phyloP scores from a whole-genome alignment of 75 land plant genomes.

The Larix kaempferi region DNA sequence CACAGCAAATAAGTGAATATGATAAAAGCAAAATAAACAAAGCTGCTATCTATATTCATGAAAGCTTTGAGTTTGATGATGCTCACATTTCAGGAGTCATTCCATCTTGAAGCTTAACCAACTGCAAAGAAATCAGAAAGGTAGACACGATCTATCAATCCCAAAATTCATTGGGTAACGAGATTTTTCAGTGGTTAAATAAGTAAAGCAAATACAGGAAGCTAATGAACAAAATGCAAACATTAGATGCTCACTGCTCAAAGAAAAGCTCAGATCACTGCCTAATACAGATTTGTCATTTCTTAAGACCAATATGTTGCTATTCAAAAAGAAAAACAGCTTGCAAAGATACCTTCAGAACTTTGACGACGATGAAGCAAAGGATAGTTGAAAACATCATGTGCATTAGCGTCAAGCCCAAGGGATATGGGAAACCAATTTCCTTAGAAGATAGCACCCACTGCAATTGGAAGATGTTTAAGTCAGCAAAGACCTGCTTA shows the following conservation, averaged over 20 bases:
- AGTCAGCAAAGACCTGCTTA: not conserved
- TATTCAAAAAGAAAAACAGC: not conserved
- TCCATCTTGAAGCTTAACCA: constrained; percentile 73
- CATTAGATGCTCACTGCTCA: too few relatives aligned
- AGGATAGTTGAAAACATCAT: constrained; percentile 93
- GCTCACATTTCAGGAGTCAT: constrained; percentile 89
- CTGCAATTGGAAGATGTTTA: constrained; percentile 37
- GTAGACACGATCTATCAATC: constrained; percentile 10
- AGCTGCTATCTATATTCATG: not conserved
- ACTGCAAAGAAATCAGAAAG: constrained; percentile 31
- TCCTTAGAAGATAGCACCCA: constrained; percentile 93
- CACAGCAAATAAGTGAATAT: not conserved
- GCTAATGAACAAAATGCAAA: not conserved
- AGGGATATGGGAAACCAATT: constrained; percentile 92
- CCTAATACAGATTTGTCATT: constrained; percentile 1
- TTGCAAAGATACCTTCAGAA: constrained; percentile 66
- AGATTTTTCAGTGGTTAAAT: not conserved
- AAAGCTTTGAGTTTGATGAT: constrained; percentile 4
- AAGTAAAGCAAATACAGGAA: not conserved
- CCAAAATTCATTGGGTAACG: not conserved
- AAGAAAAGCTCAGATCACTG: not conserved
- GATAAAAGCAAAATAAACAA: constrained; percentile 7
- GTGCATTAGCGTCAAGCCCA: constrained; percentile 89
- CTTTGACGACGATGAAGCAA: constrained; percentile 76
- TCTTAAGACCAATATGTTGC: not conserved